These are phyloP conservation scores for Trichoderma asperelloides DNA, from an alignment of 495 filamentous ascomycete species.

Conservation along the genomic window DNA sequence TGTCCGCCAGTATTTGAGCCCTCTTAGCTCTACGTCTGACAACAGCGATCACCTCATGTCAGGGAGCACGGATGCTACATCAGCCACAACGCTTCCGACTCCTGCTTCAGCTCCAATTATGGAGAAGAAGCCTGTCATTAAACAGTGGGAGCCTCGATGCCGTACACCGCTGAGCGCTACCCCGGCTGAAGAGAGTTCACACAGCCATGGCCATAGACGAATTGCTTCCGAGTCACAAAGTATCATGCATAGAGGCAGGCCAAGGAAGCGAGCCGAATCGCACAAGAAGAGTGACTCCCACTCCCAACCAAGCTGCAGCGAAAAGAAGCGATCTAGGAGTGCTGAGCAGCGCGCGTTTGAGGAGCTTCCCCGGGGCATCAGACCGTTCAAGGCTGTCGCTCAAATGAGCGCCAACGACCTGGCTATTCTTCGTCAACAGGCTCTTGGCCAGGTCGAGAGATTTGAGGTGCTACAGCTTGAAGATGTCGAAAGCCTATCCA, in stretches of 20 bases:
- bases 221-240: constrained; percentile 49
- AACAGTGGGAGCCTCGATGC: constrained; percentile 31
- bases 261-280: constrained; percentile 37
- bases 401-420: constrained; percentile 43
- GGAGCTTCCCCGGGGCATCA: constrained; percentile 49
- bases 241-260: constrained; percentile 52
- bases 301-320: constrained; percentile 24
- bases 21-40: constrained; percentile 32
- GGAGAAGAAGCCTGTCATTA: constrained; percentile 32
- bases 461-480: constrained; percentile 60
- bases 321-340: constrained; percentile 31
- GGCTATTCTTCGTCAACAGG: constrained; percentile 48
- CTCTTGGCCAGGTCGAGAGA: constrained; percentile 50
- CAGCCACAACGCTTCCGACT: constrained; percentile 33
- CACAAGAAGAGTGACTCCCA: constrained; percentile 23
- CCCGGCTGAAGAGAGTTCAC: background rate
- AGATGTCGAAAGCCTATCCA: constrained; percentile 57
- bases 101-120: constrained; percentile 35
- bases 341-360: constrained; percentile 44
- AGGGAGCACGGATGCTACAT: constrained; percentile 22
- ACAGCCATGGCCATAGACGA: constrained; percentile 31
- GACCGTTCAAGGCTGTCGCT: constrained; percentile 39
- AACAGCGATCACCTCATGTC: constrained; percentile 27
- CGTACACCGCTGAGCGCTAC: background rate
- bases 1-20: constrained; percentile 3